phyloP scores from a whole-genome alignment of 495 filamentous ascomycete genomes.

The Penicillium steckii region DNA sequence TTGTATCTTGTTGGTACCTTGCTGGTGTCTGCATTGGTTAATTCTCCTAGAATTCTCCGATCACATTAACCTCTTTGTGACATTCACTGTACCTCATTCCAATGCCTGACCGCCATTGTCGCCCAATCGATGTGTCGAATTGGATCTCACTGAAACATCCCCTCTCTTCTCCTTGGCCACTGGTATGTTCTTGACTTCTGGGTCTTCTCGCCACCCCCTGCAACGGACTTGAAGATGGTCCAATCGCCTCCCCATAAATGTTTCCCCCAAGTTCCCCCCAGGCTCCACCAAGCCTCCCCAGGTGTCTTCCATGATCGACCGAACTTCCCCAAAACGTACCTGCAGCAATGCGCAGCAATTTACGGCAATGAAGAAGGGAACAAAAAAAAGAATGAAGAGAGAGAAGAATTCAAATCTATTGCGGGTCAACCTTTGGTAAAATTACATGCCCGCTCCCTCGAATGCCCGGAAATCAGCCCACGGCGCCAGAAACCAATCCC shows the following conservation, averaged over 20 bases:
- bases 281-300: neutral
- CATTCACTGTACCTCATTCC: neutral
- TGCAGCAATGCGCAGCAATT: constrained; percentile 14
- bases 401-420: constrained; percentile 30
- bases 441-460: constrained; percentile 41
- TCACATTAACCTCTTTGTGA: neutral
- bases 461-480: constrained; percentile 27
- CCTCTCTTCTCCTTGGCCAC: neutral
- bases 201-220: neutral
- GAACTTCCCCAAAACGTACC: constrained; percentile 5
- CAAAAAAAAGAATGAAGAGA: neutral
- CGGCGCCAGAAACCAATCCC: constrained; percentile 24
- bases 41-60: neutral
- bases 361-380: neutral
- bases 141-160: neutral
- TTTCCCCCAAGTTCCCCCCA: neutral
- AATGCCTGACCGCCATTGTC: constrained; percentile 20
- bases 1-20: neutral
- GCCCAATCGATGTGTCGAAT: constrained; percentile 1
- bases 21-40: too few species aligned
- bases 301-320: neutral
- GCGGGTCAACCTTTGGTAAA: constrained; percentile 32
- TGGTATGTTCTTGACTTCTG: neutral
- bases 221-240: neutral
- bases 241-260: neutral